phyloP scores from a whole-genome alignment of 805 yeast species.

The Ogataea parapolymorpha region DNA sequence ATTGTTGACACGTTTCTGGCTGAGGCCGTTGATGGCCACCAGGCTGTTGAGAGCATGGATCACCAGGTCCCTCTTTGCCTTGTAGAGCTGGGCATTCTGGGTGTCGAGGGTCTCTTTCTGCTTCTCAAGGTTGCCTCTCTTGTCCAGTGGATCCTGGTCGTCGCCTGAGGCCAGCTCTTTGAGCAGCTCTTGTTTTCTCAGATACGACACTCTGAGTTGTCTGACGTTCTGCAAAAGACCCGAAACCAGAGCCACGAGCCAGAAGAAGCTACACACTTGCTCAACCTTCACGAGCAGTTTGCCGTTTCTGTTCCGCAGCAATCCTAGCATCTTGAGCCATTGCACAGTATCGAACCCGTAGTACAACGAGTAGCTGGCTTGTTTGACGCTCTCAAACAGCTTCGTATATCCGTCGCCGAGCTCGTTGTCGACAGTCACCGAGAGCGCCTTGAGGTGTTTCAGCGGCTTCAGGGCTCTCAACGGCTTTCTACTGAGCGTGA shows the following conservation, averaged over 20 bases:
- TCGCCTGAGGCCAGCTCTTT: constrained; percentile 14
- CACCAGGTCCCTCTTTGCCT: constrained; percentile 57
- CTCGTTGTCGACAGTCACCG: constrained; percentile 65
- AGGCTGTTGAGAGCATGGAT: constrained; percentile 77
- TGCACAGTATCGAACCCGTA: constrained; percentile 61
- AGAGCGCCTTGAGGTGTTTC: constrained; percentile 64
- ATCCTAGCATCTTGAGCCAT: constrained; percentile 57
- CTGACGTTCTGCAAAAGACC: constrained; percentile 60
- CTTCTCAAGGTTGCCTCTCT: constrained; percentile 25
- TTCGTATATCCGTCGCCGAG: constrained; percentile 57
- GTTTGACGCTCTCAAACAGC: constrained; percentile 50
- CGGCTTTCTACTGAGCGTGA: constrained; percentile 74
- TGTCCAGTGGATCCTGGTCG: constrained; percentile 36
- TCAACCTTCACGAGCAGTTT: constrained; percentile 42
- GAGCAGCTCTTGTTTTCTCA: constrained; percentile 33
- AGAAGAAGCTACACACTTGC: constrained; percentile 62
- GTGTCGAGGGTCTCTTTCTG: constrained; percentile 33
- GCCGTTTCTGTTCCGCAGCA: constrained; percentile 38
- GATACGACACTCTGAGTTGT: constrained; percentile 42
- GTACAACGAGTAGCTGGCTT: constrained; percentile 61
- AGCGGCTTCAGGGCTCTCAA: constrained; percentile 82
- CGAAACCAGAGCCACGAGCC: constrained; percentile 70
- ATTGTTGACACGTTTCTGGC: constrained; percentile 60
- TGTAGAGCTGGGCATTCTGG: constrained; percentile 37
- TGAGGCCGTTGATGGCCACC: constrained; percentile 70